Base-by-base conservation (phyloP, 2,329 filamentous ascomycete species). In the Microsporum ferrugineum region DNA sequence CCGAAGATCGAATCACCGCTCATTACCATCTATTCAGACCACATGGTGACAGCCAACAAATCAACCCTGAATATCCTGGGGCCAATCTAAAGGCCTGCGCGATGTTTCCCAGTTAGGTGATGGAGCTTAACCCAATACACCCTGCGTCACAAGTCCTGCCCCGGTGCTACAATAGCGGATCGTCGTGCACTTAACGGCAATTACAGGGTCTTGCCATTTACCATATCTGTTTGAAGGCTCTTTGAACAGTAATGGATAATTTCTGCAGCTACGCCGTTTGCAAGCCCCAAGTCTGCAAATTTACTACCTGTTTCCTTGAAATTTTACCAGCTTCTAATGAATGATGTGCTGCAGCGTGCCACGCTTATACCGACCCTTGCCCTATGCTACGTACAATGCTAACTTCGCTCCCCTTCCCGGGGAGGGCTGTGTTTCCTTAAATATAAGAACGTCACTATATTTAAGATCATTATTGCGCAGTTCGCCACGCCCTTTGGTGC, bases 201-300 rank as follows among this genome's bases (percentile, higher is more conserved):
- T 34, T 14, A 55, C 51, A 38, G 51, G 12, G 17, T 34, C 31
- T n/a, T 51, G 27, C 45, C 14, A 55, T 55, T 34, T 36, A 31
- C 51, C 51, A 36, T 55, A 34, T n/a, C 14, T 55, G 51, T 36
- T 38, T 55, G 51, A 55, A 55, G 43, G 33, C 51, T 23, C 51
- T 55, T 55, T 36, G 51, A 55, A 36, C 14, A 36, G 7, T 31
- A 55, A n/a, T 7, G 51, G 8, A n/a, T 55, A 36, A 55, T 36
- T 36, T 23, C 33, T 55, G 51, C 51, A 55, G 31, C 31, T 36
- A 55, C 51, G 51, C 51, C 51, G 51, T 55, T 55, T 55, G 51
- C 51, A 55, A 55, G 38, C 51, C 8, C 17, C 31, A 34, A 17
- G 17, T 14, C 29, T 55, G 31, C 51, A 36, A 55, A 51, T 12